Evolutionary conservation across 2,329 filamentous ascomycete species (phyloP).

Genomic region (Beauveria rudraprayagi): DNA sequence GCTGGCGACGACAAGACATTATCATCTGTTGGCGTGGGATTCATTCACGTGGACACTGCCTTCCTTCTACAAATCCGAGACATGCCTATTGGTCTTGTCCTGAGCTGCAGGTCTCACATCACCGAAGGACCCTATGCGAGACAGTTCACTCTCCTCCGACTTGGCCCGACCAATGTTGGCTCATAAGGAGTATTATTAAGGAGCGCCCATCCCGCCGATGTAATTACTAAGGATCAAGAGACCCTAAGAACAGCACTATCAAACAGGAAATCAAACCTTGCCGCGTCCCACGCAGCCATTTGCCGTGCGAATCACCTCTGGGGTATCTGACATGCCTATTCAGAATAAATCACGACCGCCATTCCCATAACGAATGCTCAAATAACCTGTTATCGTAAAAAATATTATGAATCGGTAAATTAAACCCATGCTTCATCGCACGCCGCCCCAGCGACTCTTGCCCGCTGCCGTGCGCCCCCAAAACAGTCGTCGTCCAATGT

Average conservation of each 20-base stretch:
- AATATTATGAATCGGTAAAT: background rate
- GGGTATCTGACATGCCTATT: slow-evolving; percentile 7
- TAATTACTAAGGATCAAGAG: background rate
- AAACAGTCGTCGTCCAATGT: slow-evolving; percentile 78
- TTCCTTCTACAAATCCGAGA: too few species aligned
- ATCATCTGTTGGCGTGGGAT: too few species aligned
- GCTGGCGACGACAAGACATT: too few species aligned
- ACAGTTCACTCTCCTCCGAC: too few species aligned
- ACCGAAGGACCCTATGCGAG: too few species aligned
- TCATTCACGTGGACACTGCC: too few species aligned
- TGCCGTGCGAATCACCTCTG: background rate
- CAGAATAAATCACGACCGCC: background rate
- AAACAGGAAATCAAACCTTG: background rate
- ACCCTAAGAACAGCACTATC: too few species aligned
- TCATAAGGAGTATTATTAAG: too few species aligned
- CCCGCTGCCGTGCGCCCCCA: slow-evolving; percentile 35
- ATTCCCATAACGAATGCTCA: background rate
- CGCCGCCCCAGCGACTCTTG: slow-evolving; percentile 39
- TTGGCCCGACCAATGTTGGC: too few species aligned
- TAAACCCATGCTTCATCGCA: slow-evolving; percentile 21
- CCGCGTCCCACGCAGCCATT: background rate
- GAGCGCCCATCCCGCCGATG: background rate
- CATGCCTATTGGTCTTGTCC: too few species aligned
- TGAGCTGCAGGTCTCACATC: too few species aligned
- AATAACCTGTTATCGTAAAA: background rate